Evolutionary conservation across 2,329 filamentous ascomycete genomes (phyloP), one percentile per base, ranked within the genome.

Genomic region (Chaetomiaceae sp.): DNA sequence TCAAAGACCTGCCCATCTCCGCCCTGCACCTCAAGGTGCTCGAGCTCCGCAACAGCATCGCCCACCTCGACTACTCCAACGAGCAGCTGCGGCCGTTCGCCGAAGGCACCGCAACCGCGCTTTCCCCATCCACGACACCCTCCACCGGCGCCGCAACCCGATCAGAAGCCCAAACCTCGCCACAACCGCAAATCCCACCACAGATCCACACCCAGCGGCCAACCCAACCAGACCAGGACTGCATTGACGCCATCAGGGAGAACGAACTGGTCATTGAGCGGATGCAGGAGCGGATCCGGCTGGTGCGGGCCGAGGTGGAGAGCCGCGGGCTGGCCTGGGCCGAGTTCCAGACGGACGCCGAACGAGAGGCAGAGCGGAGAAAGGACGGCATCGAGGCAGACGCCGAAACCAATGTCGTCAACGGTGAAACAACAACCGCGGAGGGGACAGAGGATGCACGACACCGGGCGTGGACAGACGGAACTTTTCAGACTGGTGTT

Each of bases 11-110:
- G 51, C 80, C 86, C 36, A 67, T 85, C 59, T 76, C 79, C 57
- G 78, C 78, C 53, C 82, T 91, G 6, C 84, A 87, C 70, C 76
- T 86, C 69, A 90, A 90, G 70, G 80, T 86, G 54, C 80, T 86
- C 65, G 88, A 91, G 68, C 77, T 91, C 57, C 82, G 81, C 66
- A 90, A 90, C 77, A 82, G 77, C 62, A 85, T 90, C 65, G 77
- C 79, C 21, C 86, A 91, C 69, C 82, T 91, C 23, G 79, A 85
- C 63, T 83, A 84, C 67, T 87, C 84, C 58, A 91, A 90, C 71
- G 78, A 79, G 58, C 82, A 90, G 67, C 82, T 90, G 54, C 75
- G 78, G 51, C 85, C 86, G 30, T 90, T 81, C 62, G 84, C 85
- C 51, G 76, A 82, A 13, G 77, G 76, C 25, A 64, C 65, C 20